Evolutionary conservation across 768 basidiomycete genomes (phyloP).

Genomic region (Austroboletus eburneus): DNA sequence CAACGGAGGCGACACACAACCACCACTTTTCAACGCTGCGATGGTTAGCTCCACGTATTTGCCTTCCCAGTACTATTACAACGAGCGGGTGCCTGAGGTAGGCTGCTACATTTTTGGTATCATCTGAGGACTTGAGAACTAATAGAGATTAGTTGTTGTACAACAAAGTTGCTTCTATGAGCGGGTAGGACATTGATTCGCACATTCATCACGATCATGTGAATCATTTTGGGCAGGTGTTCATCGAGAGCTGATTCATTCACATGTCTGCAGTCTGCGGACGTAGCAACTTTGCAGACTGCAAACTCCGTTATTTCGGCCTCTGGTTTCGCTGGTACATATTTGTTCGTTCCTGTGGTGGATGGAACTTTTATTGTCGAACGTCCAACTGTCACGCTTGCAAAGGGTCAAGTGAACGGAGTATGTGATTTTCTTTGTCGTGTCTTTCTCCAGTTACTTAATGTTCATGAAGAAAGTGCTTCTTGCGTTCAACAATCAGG

Average conservation of each 20-base stretch:
- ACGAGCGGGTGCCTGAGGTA: constrained; percentile 29
- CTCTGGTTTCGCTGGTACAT: constrained; percentile 37
- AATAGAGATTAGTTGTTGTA: no score
- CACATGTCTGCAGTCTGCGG: no score
- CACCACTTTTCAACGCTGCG: no score
- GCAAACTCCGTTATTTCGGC: constrained; percentile 31
- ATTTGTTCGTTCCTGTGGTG: constrained; percentile 33
- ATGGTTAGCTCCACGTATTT: no score
- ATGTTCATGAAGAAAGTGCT: constrained; percentile 17
- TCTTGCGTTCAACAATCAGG: constrained; percentile 24
- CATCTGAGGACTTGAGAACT: neutral
- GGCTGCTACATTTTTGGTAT: neutral
- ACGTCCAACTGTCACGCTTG: no score
- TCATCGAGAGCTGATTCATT: no score
- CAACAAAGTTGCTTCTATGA: constrained; percentile 2
- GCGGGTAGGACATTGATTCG: neutral
- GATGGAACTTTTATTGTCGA: no score
- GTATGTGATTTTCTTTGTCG: constrained; percentile 22
- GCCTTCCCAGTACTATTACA: no score
- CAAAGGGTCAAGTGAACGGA: no score
- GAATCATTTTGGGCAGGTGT: no score
- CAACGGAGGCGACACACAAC: no score
- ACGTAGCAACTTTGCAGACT: constrained; percentile 29
- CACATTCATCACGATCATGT: constrained; percentile 5
- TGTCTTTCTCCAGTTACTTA: neutral